Evolutionary conservation across 2,329 filamentous ascomycete genomes (phyloP), one percentile per base, ranked within the genome.

Genomic region (Neopestalotiopsis clavispora): DNA sequence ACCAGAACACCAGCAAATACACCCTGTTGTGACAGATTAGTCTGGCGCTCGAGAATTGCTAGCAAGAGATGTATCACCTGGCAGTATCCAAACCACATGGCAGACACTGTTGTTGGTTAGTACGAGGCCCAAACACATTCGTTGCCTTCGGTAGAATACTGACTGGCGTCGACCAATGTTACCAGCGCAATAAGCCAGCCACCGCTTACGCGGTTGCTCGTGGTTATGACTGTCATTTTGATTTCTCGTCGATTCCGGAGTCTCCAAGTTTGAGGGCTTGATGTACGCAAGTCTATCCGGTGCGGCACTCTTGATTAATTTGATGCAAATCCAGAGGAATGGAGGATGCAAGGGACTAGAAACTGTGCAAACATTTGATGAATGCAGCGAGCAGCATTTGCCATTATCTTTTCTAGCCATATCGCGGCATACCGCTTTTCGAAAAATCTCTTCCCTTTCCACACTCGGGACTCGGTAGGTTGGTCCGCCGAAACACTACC

Each of bases 1-100:
- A 83, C 80, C 1, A 83, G 74, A 3, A 82, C 81, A 5, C 82
- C 82, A 0, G 81, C 80, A 66, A 83, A 83, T 7, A 83, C 81
- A 2, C 81, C 82, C 76, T 83, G 73, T 14, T 28, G 17, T 23
- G 13, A 30, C 10, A 30, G 9, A 7, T 63, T 34, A 40, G 7
- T 23, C 45, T 32, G 4, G 17, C 62, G 20, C 34, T 38, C 28
- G 23, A 14, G 17, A 23, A 13, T 49, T 6, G 7, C 9, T 58
- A 30, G 34, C 4, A 3, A 13, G 12, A 20, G 4, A 45, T 52
- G 71, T 73, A 12, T 12, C 61, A 75, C 75, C 72, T 78, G 76
- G 64, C 73, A 75, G 60, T 77, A 77, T 9, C 76, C 76, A 68
- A 77, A 78, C 75, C 75, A 77, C 45, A 75, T 77, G 5, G 74